phyloP scores from a whole-genome alignment of 768 basidiomycete genomes.

The Pisolithus tinctorius region DNA sequence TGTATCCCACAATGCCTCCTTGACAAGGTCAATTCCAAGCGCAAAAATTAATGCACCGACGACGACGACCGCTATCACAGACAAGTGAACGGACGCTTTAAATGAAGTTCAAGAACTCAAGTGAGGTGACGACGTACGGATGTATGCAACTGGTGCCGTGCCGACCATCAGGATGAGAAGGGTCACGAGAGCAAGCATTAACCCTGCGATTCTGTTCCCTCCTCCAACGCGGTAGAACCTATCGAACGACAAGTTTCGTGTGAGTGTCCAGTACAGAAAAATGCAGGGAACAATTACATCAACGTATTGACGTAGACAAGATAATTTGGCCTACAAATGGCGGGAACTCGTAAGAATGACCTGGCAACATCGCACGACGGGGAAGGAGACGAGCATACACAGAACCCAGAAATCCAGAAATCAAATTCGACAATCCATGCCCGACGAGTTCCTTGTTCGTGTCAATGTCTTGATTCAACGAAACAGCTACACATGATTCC shows the following conservation, averaged over 20 bases:
- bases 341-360: too few relatives aligned
- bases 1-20: slow-evolving; percentile 97
- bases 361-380: too few relatives aligned
- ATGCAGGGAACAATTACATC: slow-evolving; percentile 38
- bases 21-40: slow-evolving; percentile 87
- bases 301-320: slow-evolving; percentile 85
- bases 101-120: not conserved
- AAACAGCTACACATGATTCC: slow-evolving; percentile 52
- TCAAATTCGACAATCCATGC: slow-evolving; percentile 87
- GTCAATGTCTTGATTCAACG: slow-evolving; percentile 81
- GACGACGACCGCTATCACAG: slow-evolving; percentile 70
- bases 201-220: slow-evolving; percentile 72
- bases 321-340: slow-evolving; percentile 60
- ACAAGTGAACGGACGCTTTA: not conserved
- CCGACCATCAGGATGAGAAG: slow-evolving; percentile 69
- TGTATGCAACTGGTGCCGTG: slow-evolving; percentile 83
- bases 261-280: not conserved
- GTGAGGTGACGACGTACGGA: slow-evolving; percentile 52
- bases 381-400: slow-evolving; percentile 42
- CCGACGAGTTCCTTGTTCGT: slow-evolving; percentile 89
- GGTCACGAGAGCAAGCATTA: slow-evolving; percentile 77
- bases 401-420: slow-evolving; percentile 73
- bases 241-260: not conserved
- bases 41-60: slow-evolving; percentile 92
- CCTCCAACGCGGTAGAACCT: slow-evolving; percentile 95